These are phyloP conservation scores for Stellera chamaejasme DNA, from an alignment of 345 rosid species.

Conservation along the genomic window DNA sequence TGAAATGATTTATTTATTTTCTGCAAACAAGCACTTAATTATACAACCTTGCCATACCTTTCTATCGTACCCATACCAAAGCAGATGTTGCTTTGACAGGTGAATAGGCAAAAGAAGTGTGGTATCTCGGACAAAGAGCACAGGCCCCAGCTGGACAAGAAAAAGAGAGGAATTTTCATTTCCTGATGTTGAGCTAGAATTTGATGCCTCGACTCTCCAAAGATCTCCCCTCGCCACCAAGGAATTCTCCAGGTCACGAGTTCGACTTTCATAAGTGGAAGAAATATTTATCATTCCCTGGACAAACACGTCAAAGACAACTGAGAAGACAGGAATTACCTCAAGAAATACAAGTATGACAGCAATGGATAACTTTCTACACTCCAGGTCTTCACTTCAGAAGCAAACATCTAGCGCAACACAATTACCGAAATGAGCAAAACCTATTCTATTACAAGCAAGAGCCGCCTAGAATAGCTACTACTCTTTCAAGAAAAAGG, in stretches of 20 bases:
- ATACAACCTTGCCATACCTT: slow-evolving; percentile 44
- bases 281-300: slow-evolving; percentile 75
- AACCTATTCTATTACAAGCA: no score
- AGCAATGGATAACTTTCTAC: no score
- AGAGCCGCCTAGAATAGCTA: no score
- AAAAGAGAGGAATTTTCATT: slow-evolving; percentile 72
- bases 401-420: no score
- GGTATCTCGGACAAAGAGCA: slow-evolving; percentile 77
- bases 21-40: no score
- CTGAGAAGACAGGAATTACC: no score
- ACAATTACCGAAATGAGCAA: no score
- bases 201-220: slow-evolving; percentile 89
- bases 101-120: slow-evolving; percentile 90
- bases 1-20: no score
- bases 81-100: slow-evolving; percentile 91
- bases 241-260: slow-evolving; percentile 59
- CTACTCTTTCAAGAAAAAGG: no score
- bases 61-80: slow-evolving; percentile 96
- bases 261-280: slow-evolving; percentile 73
- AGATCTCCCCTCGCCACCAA: slow-evolving; percentile 91
- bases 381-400: no score
- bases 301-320: neutral
- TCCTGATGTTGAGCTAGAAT: slow-evolving; percentile 51
- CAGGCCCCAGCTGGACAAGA: slow-evolving; percentile 92
- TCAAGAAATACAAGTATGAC: no score